A percentile compares a stretch with the other conserved stretches of the same genome.
These are phyloP conservation scores for Pseudisothecium myosuroides DNA, from an alignment of 225 moss, liverwort and hornwort genomes.

Conservation along the genomic window DNA sequence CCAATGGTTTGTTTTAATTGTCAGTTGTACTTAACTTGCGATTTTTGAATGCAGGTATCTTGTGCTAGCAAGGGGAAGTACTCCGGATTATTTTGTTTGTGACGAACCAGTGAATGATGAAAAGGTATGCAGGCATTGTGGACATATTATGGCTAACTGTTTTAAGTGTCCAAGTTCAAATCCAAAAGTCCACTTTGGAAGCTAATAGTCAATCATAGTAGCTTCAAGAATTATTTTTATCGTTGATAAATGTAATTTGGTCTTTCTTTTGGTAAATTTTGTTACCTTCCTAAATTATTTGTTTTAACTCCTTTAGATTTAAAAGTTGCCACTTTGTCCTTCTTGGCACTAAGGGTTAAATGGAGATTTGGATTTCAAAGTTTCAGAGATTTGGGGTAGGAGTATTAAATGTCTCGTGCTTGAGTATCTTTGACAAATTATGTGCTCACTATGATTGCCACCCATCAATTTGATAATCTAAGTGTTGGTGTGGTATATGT, in stretches of 20 bases:
- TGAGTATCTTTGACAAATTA: not conserved
- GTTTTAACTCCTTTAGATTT: not conserved
- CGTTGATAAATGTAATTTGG: not conserved
- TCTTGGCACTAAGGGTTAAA: not conserved
- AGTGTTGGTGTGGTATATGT: not conserved
- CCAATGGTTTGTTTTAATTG: not conserved
- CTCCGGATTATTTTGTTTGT: constrained; percentile 49
- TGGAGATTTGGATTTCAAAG: not conserved
- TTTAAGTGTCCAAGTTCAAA: not conserved
- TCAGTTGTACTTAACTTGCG: not conserved
- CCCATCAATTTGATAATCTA: not conserved
- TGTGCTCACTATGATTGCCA: not conserved
- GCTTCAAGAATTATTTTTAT: not conserved
- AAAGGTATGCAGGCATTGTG: constrained; percentile 11
- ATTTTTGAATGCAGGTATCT: constrained; percentile 28
- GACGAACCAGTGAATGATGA: constrained; percentile 65
- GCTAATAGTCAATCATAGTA: not conserved
- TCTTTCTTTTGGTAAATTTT: not conserved
- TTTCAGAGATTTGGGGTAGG: not conserved
- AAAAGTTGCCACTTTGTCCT: not conserved
- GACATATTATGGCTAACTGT: not conserved
- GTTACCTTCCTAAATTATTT: not conserved
- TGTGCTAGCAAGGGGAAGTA: constrained; percentile 61
- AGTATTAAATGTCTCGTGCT: not conserved
- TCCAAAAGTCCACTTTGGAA: not conserved